These are phyloP conservation scores for Ceratocystiopsis sp. DNA, from an alignment of 2,329 filamentous ascomycete species.

Conservation along the genomic window DNA sequence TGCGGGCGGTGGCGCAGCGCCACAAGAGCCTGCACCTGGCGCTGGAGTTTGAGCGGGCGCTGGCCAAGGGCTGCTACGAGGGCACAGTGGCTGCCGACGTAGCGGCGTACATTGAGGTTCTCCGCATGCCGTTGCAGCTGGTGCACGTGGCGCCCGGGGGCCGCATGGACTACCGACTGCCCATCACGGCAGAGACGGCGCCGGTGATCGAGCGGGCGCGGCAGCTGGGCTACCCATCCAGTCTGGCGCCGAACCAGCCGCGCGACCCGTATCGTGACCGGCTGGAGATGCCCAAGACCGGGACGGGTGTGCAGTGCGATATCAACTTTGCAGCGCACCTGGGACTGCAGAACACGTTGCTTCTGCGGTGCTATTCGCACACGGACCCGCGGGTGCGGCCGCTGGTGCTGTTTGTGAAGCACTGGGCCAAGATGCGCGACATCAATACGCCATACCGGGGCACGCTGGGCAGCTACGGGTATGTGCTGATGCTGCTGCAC, in stretches of 20 bases:
- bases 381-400: conserved; percentile 62
- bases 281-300: conserved; percentile 62
- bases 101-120: conserved; percentile 30
- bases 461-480: conserved; percentile 78
- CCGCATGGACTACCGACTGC: conserved; percentile 19
- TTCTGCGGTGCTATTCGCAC: conserved; percentile 68
- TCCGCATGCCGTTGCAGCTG: conserved; percentile 22
- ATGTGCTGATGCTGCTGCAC: conserved; percentile 82
- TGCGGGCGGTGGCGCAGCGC: conserved; percentile 26
- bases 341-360: conserved; percentile 65
- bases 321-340: conserved; percentile 83
- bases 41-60: conserved; percentile 34
- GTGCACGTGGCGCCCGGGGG: conserved; percentile 6
- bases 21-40: conserved; percentile 41
- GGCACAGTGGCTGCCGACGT: conserved; percentile 20
- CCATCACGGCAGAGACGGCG: conserved; percentile 17
- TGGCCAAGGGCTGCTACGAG: conserved; percentile 30
- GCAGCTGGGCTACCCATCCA: conserved; percentile 30
- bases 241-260: conserved; percentile 30
- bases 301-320: conserved; percentile 73
- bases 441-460: conserved; percentile 81
- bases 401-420: conserved; percentile 73
- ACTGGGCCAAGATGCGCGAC: conserved; percentile 71
- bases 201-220: conserved; percentile 26
- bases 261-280: conserved; percentile 37